Evolutionary conservation across 306 rosid genomes (phyloP), one percentile per base, ranked within the genome.

Genomic region (Lathyrus tuberosus): DNA sequence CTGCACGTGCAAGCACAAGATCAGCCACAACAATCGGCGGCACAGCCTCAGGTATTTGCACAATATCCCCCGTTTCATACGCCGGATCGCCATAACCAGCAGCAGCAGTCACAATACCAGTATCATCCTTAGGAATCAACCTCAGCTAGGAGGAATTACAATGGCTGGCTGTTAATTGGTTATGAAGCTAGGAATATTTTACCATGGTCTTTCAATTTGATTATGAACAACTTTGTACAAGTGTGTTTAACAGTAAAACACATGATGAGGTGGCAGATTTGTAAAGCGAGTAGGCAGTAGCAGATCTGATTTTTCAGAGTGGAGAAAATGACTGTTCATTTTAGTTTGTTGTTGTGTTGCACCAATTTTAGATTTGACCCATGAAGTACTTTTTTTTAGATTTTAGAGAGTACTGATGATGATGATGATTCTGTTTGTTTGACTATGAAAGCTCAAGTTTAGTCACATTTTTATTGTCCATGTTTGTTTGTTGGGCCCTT

Each of bases 251-350:
- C 70, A 78, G 40, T 67, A 35, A 37, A 60, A 78, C 59, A 70
- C 74, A 65, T 49, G 60, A 14, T 57, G 82, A 80, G 86, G 84
- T 70, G 74, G 80, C 68, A 73, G 76, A 71, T 82, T 75, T 80
- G 92, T 88, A 83, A 88, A 88, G 84, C 74, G 65, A 75, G 75
- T 91, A 88, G 95, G 86, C 68, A 76, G 84, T 86, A 87, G 88
- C 78, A 60, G 81, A 81, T 77, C 88, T 85, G 84, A 87, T 82
- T 85, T 79, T 84, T 87, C 83, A 79, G 79, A 77, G 84, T 78
- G 79, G 84, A 75, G 79, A 80, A 79, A 83, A 40, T 52, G 49
- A 20, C 76, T 83, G 33, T 40, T 69, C 77, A 81, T 65, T 79
- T 57, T 63, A 83, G 84, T 64, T 63, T 62, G 43, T 61, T 87